phyloP scores from a whole-genome alignment of 805 yeast genomes.

The Pichia thaimueangensis region DNA sequence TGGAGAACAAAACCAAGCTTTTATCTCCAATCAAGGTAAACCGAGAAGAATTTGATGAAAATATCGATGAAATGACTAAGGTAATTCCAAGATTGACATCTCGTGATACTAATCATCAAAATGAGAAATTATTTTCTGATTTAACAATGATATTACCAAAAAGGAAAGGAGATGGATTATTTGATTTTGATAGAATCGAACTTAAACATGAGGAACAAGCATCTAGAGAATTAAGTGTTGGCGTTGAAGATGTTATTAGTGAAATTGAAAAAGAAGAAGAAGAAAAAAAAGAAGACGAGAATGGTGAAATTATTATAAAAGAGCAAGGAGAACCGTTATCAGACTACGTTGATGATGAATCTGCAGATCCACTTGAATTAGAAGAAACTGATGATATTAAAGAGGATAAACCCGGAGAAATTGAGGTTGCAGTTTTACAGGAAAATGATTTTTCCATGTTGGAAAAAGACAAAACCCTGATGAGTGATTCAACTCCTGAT shows the following conservation, averaged over 20 bases:
- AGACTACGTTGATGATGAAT: neutral
- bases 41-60: slow-evolving; percentile 14
- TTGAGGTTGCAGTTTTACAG: neutral
- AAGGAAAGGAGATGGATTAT: slow-evolving; percentile 7
- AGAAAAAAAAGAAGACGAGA: neutral
- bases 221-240: slow-evolving; percentile 1
- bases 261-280: slow-evolving; percentile 1
- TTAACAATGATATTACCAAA: slow-evolving; percentile 35
- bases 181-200: slow-evolving; percentile 15
- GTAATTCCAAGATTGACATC: slow-evolving; percentile 18
- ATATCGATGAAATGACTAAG: slow-evolving; percentile 28
- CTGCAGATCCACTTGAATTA: neutral
- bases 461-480: slow-evolving; percentile 4
- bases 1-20: slow-evolving; percentile 1
- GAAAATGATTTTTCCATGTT: neutral
- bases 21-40: slow-evolving; percentile 6
- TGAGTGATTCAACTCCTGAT: slow-evolving; percentile 16
- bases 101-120: slow-evolving; percentile 5
- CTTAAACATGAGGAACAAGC: slow-evolving; percentile 1
- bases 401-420: neutral
- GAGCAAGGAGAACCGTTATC: neutral
- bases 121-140: slow-evolving; percentile 22
- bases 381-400: neutral
- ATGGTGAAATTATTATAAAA: neutral
- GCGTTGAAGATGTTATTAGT: neutral